Percentiles rank a stretch among this genome's conserved stretches.
Evolutionary conservation across 2,329 filamentous ascomycete genomes (phyloP).

Genomic region (Talaromyces sp.): DNA sequence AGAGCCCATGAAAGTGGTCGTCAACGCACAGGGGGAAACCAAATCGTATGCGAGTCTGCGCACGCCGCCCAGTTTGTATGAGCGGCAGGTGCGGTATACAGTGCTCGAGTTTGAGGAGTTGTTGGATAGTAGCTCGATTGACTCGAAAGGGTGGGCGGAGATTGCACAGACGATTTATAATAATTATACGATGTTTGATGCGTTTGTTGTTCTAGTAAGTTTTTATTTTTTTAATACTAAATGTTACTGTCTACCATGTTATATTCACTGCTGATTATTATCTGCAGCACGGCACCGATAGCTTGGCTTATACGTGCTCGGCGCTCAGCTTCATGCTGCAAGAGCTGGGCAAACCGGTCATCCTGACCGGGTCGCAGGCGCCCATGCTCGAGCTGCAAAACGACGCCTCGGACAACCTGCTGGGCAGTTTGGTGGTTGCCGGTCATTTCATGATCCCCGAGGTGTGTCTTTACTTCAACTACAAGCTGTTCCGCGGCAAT

Average conservation of each 20-base stretch:
- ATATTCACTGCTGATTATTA: background rate
- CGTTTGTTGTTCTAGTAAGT: slow-evolving; percentile 68
- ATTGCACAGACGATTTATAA: slow-evolving; percentile 73
- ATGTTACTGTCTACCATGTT: background rate
- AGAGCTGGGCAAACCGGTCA: slow-evolving; percentile 84
- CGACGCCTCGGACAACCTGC: slow-evolving; percentile 84
- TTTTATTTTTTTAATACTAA: too few species aligned
- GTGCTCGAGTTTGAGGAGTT: slow-evolving; percentile 79
- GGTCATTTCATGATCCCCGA: slow-evolving; percentile 91
- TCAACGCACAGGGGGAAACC: slow-evolving; percentile 43
- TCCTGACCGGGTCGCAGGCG: slow-evolving; percentile 76
- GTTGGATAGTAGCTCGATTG: slow-evolving; percentile 86
- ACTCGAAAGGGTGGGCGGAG: slow-evolving; percentile 77
- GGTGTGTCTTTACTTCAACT: slow-evolving; percentile 90
- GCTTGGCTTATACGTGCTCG: slow-evolving; percentile 80
- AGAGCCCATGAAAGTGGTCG: slow-evolving; percentile 51
- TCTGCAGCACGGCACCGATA: slow-evolving; percentile 71
- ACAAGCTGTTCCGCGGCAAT: slow-evolving; percentile 84
- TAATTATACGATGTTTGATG: slow-evolving; percentile 86
- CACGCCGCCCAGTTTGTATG: slow-evolving; percentile 74
- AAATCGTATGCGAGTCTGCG: slow-evolving; percentile 63
- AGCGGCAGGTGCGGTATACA: slow-evolving; percentile 74
- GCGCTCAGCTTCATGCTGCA: slow-evolving; percentile 90
- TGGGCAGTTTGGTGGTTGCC: slow-evolving; percentile 82
- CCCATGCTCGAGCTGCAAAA: slow-evolving; percentile 88